These are phyloP conservation scores for Picea sitchensis DNA, from an alignment of 75 land plant species.

Conservation along the genomic window DNA sequence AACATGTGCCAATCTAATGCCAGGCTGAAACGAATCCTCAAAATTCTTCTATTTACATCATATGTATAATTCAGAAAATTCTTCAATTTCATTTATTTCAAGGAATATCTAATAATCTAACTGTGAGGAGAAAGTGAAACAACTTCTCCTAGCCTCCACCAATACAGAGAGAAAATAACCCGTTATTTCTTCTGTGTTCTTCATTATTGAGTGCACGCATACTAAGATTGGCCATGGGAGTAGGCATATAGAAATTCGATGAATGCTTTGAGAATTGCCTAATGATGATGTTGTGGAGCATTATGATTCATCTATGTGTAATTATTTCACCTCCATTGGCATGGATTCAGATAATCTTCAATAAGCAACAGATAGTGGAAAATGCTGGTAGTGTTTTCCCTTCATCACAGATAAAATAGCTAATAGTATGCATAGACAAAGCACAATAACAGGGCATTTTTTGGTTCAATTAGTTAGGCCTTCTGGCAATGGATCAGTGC, in stretches of 20 bases:
- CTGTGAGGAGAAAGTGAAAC: not conserved
- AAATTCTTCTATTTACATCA: not conserved
- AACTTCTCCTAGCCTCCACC: not conserved
- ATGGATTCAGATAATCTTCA: not conserved
- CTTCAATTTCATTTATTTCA: not conserved
- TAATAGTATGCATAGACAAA: not conserved
- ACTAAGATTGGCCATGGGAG: not conserved
- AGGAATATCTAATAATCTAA: not conserved
- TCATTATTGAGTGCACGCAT: not conserved
- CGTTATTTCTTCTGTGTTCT: not conserved
- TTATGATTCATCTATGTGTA: not conserved
- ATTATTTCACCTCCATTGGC: not conserved
- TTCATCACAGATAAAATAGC: not conserved
- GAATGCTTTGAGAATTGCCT: not conserved
- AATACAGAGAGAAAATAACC: not conserved
- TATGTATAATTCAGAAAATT: not conserved
- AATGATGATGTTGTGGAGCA: not conserved
- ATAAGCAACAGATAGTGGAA: not conserved
- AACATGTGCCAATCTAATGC: not conserved
- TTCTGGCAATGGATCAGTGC: not conserved
- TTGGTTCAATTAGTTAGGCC: not conserved
- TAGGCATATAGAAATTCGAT: not conserved
- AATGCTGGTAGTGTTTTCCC: not conserved
- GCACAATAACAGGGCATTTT: not conserved
- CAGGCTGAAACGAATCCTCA: not conserved